Percentiles rank a stretch among this genome's conserved stretches.
Evolutionary conservation across 306 rosid species (phyloP).

Genomic region (Vachellia pachyceras): DNA sequence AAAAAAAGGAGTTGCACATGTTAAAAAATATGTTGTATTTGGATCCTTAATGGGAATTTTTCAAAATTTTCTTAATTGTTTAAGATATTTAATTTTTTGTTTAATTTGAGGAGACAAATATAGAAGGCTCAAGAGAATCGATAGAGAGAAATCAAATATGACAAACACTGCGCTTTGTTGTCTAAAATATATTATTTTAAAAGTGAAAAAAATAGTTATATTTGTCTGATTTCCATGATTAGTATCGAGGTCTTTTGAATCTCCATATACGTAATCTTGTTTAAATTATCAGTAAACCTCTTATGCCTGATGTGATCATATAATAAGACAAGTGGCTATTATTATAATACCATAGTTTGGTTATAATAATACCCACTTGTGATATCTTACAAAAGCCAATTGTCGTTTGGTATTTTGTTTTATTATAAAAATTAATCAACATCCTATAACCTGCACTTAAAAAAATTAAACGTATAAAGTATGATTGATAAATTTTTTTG

Average conservation of each 20-base stretch:
- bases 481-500: background rate
- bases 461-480: background rate
- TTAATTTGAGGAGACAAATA: background rate
- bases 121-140: background rate
- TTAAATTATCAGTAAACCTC: background rate
- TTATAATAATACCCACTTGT: background rate
- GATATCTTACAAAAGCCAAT: background rate
- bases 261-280: background rate
- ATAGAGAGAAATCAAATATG: background rate
- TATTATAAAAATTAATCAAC: background rate
- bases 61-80: too few relatives aligned
- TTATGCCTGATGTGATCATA: background rate
- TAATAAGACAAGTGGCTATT: background rate
- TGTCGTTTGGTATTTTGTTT: background rate
- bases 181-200: background rate
- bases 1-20: too few relatives aligned
- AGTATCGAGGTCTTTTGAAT: background rate
- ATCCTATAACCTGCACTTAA: background rate
- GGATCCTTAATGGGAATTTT: too few relatives aligned
- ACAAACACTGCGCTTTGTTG: background rate
- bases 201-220: background rate
- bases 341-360: background rate
- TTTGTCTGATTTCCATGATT: slow-evolving; percentile 2
- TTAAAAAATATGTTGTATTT: too few relatives aligned
- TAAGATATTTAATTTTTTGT: too few relatives aligned